Conservation (phyloP, 2,329 filamentous ascomycete species). For the Elsinoe ampelina region DNA sequence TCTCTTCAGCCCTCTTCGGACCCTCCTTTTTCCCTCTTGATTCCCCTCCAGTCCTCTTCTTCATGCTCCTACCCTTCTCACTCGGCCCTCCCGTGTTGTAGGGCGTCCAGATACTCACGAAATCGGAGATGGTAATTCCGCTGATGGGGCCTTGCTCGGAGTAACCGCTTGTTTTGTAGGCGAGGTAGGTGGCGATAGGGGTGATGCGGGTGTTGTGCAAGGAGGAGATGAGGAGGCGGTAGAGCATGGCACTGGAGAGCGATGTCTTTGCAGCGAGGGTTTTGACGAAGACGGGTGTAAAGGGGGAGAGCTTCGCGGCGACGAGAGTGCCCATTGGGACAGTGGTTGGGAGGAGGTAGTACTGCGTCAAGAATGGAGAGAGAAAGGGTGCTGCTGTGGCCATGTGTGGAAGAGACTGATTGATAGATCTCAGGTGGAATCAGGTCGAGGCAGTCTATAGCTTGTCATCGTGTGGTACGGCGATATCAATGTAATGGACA, state of each 20-base stretch:
- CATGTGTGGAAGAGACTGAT: neutral
- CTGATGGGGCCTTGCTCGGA: slow-evolving; percentile 15
- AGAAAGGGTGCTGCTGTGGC: slow-evolving; percentile 8
- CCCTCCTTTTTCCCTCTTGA: neutral
- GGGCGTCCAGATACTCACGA: slow-evolving; percentile 16
- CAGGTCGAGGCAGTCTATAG: neutral
- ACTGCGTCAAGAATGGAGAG: neutral
- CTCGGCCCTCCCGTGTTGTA: slow-evolving; percentile 15
- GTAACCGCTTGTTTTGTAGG: slow-evolving; percentile 16
- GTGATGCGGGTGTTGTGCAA: slow-evolving; percentile 17
- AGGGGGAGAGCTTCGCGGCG: neutral
- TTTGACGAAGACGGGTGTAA: slow-evolving; percentile 2
- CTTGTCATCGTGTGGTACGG: neutral
- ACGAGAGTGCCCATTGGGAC: neutral
- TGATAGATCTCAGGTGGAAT: neutral
- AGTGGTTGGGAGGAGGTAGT: neutral
- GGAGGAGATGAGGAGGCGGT: slow-evolving; percentile 1
- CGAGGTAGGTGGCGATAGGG: slow-evolving; percentile 16
- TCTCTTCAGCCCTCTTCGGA: neutral
- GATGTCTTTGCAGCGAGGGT: neutral
- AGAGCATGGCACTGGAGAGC: neutral
- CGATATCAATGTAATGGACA: too few species aligned
- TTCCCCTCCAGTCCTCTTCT: neutral
- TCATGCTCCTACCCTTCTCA: neutral
- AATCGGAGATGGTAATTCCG: slow-evolving; percentile 17